phyloP scores from a whole-genome alignment of 805 yeast genomes.

The Barnettozyma siamensis region DNA sequence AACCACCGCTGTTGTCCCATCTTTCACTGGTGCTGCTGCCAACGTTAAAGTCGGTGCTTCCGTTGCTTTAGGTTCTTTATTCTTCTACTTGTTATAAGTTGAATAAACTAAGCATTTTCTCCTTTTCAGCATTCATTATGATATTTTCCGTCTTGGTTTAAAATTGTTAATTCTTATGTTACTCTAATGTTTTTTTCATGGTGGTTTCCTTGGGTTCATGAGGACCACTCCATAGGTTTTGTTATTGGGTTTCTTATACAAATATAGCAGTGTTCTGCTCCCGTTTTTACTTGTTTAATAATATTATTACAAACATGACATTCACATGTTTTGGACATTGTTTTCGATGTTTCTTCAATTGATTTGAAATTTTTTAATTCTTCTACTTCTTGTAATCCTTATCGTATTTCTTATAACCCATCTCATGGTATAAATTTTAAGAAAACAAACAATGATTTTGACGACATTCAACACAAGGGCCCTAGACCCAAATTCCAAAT shows the following conservation, averaged over 20 bases:
- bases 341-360: constrained; percentile 3
- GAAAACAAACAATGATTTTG: too few species aligned
- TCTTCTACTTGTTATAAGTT: constrained; percentile 25
- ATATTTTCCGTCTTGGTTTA: background rate
- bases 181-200: background rate
- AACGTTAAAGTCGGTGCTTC: constrained; percentile 21
- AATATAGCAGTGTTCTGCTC: background rate
- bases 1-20: constrained; percentile 7
- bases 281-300: background rate
- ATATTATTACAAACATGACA: background rate
- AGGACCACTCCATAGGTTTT: background rate
- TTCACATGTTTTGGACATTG: background rate
- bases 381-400: too few species aligned
- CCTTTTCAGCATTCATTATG: background rate
- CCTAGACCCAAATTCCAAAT: too few species aligned
- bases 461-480: too few species aligned
- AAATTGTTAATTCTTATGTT: background rate
- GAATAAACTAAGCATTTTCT: background rate
- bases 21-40: constrained; percentile 19
- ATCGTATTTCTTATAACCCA: too few species aligned
- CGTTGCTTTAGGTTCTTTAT: constrained; percentile 26
- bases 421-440: too few species aligned
- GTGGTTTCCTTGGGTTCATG: background rate
- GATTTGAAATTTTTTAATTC: background rate
- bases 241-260: background rate